Evolutionary conservation across 176 grass and related monocot genomes (phyloP).

Genomic region (Juncus inflexus): DNA sequence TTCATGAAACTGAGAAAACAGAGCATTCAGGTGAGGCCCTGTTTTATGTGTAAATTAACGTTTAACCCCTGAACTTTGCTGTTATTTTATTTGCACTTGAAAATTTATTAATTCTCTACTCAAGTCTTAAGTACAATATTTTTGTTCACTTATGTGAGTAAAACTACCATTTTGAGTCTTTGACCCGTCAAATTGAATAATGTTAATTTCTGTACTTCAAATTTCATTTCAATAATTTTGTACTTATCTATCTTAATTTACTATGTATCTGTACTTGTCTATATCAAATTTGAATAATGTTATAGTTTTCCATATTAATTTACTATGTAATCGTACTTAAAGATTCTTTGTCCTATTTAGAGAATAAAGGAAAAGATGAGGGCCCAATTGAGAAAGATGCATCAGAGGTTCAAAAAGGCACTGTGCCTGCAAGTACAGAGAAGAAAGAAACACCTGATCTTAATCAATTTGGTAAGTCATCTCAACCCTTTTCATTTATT

Average conservation of each 20-base stretch:
- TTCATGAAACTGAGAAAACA: background rate
- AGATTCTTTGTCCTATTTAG: slow-evolving; percentile 28
- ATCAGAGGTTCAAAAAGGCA: slow-evolving; percentile 12
- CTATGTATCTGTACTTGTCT: background rate
- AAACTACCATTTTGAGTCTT: too few relatives aligned
- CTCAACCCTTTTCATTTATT: background rate
- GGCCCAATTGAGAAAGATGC: slow-evolving; percentile 17
- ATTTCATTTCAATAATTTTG: background rate
- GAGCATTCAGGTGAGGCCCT: slow-evolving; percentile 3
- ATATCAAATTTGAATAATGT: background rate
- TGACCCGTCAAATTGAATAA: too few relatives aligned
- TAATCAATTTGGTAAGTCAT: slow-evolving; percentile 40
- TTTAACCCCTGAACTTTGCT: slow-evolving; percentile 3
- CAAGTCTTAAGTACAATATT: background rate
- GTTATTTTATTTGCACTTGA: slow-evolving; percentile 2
- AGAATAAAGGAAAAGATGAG: background rate
- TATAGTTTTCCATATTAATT: background rate
- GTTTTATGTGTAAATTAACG: background rate
- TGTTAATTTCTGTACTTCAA: too few relatives aligned
- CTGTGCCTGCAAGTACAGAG: slow-evolving; percentile 12
- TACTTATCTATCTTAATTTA: slow-evolving; percentile 1
- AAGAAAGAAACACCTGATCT: slow-evolving; percentile 15
- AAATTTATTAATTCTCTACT: background rate
- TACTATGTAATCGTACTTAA: background rate
- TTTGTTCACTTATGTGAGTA: too few relatives aligned